These are phyloP conservation scores for Sordariomycetes sp. DNA, from an alignment of 2,329 filamentous ascomycete species.

Conservation along the genomic window DNA sequence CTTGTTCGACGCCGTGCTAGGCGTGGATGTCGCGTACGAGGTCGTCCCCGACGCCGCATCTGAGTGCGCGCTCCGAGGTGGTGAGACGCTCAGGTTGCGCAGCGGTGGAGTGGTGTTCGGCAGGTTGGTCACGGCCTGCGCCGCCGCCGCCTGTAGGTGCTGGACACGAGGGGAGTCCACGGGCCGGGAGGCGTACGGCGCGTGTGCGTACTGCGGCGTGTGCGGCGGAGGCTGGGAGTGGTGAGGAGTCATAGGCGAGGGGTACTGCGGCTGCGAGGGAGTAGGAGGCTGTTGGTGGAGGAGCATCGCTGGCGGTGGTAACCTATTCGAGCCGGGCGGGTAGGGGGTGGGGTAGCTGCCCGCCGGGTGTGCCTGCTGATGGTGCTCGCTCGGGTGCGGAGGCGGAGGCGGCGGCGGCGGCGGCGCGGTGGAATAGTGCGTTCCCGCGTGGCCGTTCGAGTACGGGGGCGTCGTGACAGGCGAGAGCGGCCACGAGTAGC, in stretches of 20 bases:
- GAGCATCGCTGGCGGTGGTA: conserved; percentile 10
- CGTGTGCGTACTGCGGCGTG: conserved; percentile 16
- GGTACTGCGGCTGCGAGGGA: conserved; percentile 19
- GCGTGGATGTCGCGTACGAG: conserved; percentile 9
- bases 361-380: conserved; percentile 12
- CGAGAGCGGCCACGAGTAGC: conserved; percentile 41
- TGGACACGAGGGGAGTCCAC: conserved; percentile 16
- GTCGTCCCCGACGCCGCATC: conserved; percentile 14
- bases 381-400: conserved; percentile 9
- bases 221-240: conserved; percentile 5
- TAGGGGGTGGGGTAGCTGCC: conserved; percentile 16
- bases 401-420: too few relatives aligned
- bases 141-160: conserved; percentile 30
- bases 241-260: conserved; percentile 9
- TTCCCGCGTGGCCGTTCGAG: conserved; percentile 2
- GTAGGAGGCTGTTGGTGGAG: conserved; percentile 17
- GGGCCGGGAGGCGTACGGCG: conserved; percentile 5
- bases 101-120: conserved; percentile 29
- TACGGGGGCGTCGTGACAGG: conserved; percentile 44
- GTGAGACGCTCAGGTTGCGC: conserved; percentile 36
- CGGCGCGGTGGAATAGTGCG: conserved; percentile 25
- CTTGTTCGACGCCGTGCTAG: conserved; percentile 16
- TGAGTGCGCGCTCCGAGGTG: conserved; percentile 29
- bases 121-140: conserved; percentile 26
- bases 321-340: conserved; percentile 16